A percentile compares a stretch with the other conserved stretches of the same genome.
phyloP scores from a whole-genome alignment of 2,329 filamentous ascomycete genomes.

The Talaromyces islandicus region DNA sequence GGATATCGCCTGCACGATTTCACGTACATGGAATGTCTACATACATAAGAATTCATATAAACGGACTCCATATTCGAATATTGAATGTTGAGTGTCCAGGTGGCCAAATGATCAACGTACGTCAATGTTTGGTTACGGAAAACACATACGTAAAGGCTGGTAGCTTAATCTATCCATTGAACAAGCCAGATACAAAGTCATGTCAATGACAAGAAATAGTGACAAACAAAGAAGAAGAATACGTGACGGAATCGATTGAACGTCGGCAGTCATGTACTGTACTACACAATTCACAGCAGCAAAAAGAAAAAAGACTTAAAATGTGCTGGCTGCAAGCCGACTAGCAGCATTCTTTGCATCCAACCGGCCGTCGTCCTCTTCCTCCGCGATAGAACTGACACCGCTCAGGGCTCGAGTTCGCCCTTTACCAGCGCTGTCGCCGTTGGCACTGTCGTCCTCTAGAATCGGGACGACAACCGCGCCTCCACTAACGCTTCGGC shows the following conservation, averaged over 20 bases:
- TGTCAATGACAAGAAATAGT: not conserved
- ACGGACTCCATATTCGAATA: too few species aligned
- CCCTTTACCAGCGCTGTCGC: slow-evolving; percentile 34
- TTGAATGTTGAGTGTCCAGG: too few species aligned
- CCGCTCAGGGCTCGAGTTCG: slow-evolving; percentile 44
- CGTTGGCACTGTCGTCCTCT: slow-evolving; percentile 55
- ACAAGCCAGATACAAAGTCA: not conserved
- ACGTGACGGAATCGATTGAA: not conserved
- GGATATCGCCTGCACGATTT: too few species aligned
- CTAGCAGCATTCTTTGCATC: slow-evolving; percentile 95
- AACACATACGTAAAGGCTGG: not conserved
- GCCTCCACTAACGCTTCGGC: slow-evolving; percentile 69
- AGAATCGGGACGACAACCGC: slow-evolving; percentile 55
- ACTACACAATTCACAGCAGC: slow-evolving; percentile 3
- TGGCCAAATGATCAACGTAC: not conserved
- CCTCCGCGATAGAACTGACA: slow-evolving; percentile 42
- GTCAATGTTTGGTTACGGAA: not conserved
- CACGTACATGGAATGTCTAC: too few species aligned
- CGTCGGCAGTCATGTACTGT: not conserved
- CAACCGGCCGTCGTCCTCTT: slow-evolving; percentile 79
- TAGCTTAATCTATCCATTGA: not conserved
- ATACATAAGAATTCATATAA: too few species aligned
- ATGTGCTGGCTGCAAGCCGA: slow-evolving; percentile 87
- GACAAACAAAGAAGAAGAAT: not conserved
- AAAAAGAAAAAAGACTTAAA: slow-evolving; percentile 46